These are phyloP conservation scores for Botryosphaeria agaves DNA, from an alignment of 2,329 filamentous ascomycete genomes.

Conservation along the genomic window DNA sequence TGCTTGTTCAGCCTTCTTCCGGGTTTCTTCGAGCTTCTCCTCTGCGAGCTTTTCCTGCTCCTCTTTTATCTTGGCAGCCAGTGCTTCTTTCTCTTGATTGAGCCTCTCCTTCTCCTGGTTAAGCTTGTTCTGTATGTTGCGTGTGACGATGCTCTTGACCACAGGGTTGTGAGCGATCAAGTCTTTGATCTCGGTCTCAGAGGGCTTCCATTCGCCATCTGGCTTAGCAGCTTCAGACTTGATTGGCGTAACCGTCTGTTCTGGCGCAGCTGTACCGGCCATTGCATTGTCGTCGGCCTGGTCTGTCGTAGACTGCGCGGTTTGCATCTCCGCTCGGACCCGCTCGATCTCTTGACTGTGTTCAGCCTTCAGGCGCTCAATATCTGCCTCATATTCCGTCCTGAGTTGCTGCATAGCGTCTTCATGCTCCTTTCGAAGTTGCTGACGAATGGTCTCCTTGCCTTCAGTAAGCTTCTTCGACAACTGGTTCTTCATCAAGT, in stretches of 20 bases:
- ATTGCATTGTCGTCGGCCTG: constrained; percentile 16
- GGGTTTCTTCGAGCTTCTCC: constrained; percentile 13
- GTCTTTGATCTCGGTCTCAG: constrained; percentile 31
- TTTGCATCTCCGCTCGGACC: constrained; percentile 7
- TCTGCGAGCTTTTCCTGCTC: constrained; percentile 10
- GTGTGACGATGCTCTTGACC: constrained; percentile 31
- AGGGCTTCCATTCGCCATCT: constrained; percentile 18
- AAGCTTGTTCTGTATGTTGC: constrained; percentile 38
- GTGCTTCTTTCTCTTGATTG: too few relatives aligned
- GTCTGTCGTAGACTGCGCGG: constrained; percentile 6
- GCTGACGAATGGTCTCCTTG: constrained; percentile 19
- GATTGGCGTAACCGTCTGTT: constrained; percentile 2
- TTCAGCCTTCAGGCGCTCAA: constrained; percentile 19
- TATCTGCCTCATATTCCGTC: constrained; percentile 25
- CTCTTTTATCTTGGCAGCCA: constrained; percentile 18
- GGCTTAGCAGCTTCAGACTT: constrained; percentile 3
- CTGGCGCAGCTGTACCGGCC: constrained; percentile 5
- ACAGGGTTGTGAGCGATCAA: constrained; percentile 32
- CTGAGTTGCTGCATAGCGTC: constrained; percentile 31
- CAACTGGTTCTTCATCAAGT: constrained; percentile 50
- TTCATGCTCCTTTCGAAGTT: constrained; percentile 23
- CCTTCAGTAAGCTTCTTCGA: constrained; percentile 49
- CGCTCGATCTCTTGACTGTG: constrained; percentile 20
- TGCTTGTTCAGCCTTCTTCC: constrained; percentile 18
- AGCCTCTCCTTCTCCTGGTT: constrained; percentile 18